Percentiles rank a stretch among this genome's conserved stretches.
Conservation (phyloP, 208 protist species). For the Trypanosoma scelopori region DNA sequence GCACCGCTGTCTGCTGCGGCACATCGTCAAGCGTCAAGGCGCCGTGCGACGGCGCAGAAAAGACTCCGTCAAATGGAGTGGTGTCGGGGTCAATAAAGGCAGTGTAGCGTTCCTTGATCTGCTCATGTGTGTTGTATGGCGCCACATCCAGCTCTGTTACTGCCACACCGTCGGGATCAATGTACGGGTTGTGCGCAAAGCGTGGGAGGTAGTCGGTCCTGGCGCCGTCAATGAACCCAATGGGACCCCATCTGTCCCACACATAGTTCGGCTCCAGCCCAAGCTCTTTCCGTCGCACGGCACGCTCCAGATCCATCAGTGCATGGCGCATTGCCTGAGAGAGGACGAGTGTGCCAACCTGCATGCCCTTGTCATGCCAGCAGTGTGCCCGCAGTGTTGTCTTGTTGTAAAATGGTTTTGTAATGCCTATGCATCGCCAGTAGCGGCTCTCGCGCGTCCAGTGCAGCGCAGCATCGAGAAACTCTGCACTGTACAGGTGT, state of each 20-base stretch:
- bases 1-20: slow-evolving; percentile 41
- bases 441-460: slow-evolving; percentile 83
- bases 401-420: slow-evolving; percentile 87
- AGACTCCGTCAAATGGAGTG: slow-evolving; percentile 60
- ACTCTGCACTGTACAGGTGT: slow-evolving; percentile 63
- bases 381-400: slow-evolving; percentile 83
- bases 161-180: slow-evolving; percentile 89
- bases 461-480: slow-evolving; percentile 79
- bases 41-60: slow-evolving; percentile 65
- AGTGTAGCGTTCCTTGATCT: slow-evolving; percentile 82
- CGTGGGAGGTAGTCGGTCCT: slow-evolving; percentile 81
- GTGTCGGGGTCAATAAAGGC: slow-evolving; percentile 84
- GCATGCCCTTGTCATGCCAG: slow-evolving; percentile 83
- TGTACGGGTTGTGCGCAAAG: slow-evolving; percentile 85
- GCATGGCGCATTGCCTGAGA: slow-evolving; percentile 90
- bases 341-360: slow-evolving; percentile 81
- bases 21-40: slow-evolving; percentile 72
- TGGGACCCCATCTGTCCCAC: slow-evolving; percentile 89
- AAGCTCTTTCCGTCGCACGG: slow-evolving; percentile 76
- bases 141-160: slow-evolving; percentile 87
- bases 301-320: slow-evolving; percentile 88
- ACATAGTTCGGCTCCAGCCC: slow-evolving; percentile 86
- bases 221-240: slow-evolving; percentile 89
- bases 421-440: slow-evolving; percentile 91
- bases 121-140: slow-evolving; percentile 88